Conservation (phyloP, 1,284 basidiomycete species). For the Tilletia walkeri region DNA sequence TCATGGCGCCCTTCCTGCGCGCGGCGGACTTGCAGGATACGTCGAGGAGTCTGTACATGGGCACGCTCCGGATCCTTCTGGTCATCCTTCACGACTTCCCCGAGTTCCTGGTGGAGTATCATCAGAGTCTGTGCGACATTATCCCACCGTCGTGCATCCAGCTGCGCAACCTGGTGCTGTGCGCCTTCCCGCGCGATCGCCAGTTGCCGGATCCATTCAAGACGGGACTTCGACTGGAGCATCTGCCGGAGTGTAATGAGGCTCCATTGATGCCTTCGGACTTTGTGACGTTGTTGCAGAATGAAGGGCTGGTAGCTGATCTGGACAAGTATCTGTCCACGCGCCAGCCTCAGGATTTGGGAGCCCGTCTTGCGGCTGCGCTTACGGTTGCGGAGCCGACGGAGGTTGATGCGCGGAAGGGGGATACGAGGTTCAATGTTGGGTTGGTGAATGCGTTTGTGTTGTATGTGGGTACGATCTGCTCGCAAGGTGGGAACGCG, state of each 20-base stretch:
- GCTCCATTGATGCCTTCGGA: slow-evolving; percentile 88
- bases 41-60: slow-evolving; percentile 85
- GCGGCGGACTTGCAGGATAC: slow-evolving; percentile 75
- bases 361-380: not conserved
- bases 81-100: slow-evolving; percentile 98
- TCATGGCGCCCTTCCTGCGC: slow-evolving; percentile 86
- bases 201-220: slow-evolving; percentile 78
- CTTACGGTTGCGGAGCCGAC: slow-evolving; percentile 16
- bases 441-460: slow-evolving; percentile 87
- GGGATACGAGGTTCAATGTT: slow-evolving; percentile 75
- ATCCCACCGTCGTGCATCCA: slow-evolving; percentile 92
- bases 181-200: slow-evolving; percentile 82
- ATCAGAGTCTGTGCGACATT: slow-evolving; percentile 88
- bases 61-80: slow-evolving; percentile 84
- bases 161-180: slow-evolving; percentile 91
- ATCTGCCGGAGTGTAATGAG: slow-evolving; percentile 81
- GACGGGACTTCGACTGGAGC: slow-evolving; percentile 59
- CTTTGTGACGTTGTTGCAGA: slow-evolving; percentile 64
- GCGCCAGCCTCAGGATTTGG: slow-evolving; percentile 34
- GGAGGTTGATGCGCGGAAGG: slow-evolving; percentile 11
- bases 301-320: slow-evolving; percentile 74
- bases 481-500: slow-evolving; percentile 58
- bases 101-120: slow-evolving; percentile 94
- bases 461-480: slow-evolving; percentile 76
- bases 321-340: slow-evolving; percentile 61